Conservation (phyloP, 306 rosid genomes). For the Prunus dulcis region DNA sequence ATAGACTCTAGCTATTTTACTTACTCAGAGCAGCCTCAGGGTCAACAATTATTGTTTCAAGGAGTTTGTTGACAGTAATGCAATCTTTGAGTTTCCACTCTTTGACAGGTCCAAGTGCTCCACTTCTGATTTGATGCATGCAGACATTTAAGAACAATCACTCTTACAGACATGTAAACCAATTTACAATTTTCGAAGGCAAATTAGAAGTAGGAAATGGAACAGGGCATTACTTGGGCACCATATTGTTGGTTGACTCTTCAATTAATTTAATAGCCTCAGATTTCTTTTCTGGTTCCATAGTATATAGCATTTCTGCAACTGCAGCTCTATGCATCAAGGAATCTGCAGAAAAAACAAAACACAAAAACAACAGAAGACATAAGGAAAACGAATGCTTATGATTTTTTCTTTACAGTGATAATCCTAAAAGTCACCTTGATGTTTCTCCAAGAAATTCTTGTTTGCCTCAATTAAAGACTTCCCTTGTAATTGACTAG, state of each 20-base stretch:
- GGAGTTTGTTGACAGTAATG: conserved; percentile 72
- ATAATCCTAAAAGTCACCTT: conserved; percentile 44
- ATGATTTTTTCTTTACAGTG: background rate
- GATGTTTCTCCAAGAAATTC: conserved; percentile 70
- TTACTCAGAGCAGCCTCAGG: conserved; percentile 67
- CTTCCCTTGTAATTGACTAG: conserved; percentile 72
- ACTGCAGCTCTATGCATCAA: conserved; percentile 88
- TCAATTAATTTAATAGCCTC: conserved; percentile 79
- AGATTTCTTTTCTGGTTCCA: conserved; percentile 61
- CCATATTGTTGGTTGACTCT: conserved; percentile 57
- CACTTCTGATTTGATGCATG: conserved; percentile 46
- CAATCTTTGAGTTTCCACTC: conserved; percentile 83
- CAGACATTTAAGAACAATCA: conserved; percentile 11
- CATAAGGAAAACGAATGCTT: conserved; percentile 8
- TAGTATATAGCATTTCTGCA: conserved; percentile 66
- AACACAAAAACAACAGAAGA: background rate
- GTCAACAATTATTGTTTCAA: conserved; percentile 57
- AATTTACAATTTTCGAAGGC: conserved; percentile 15
- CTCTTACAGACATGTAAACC: background rate
- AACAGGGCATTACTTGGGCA: conserved; percentile 46
- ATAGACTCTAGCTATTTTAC: conserved; percentile 14
- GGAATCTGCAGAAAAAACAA: conserved; percentile 57
- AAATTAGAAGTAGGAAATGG: background rate
- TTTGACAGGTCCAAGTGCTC: conserved; percentile 60
- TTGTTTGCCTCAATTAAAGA: conserved; percentile 73